Conservation (phyloP, 2,329 filamentous ascomycete species). For the Penicillium sp. region DNA sequence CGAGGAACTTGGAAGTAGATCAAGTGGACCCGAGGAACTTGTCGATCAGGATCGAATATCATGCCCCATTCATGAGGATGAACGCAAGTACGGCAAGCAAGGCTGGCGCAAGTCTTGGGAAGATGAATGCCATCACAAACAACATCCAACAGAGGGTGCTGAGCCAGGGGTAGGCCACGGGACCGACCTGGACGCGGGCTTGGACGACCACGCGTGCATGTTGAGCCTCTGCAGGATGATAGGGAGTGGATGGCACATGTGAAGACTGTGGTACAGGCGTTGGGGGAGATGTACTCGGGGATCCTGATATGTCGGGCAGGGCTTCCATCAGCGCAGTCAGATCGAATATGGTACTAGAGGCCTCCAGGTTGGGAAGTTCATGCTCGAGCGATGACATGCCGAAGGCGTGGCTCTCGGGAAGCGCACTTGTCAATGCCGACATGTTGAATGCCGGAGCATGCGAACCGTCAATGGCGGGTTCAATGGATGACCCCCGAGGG, state of each 20-base stretch:
- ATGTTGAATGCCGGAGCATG: not conserved
- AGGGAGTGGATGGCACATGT: not conserved
- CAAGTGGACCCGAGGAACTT: not conserved
- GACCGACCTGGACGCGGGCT: not conserved
- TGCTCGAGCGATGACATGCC: not conserved
- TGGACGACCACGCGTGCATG: not conserved
- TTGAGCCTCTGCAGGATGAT: not conserved
- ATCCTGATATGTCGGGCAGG: not conserved
- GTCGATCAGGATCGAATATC: not conserved
- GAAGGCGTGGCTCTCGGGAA: not conserved
- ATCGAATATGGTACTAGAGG: not conserved
- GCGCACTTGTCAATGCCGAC: not conserved
- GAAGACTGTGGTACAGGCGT: not conserved
- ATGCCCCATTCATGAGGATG: not conserved
- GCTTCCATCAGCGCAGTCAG: not conserved
- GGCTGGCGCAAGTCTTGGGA: not conserved
- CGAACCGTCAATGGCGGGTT: not conserved
- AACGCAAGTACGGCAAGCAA: not conserved
- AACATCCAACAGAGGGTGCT: not conserved
- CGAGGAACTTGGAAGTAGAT: too few species aligned
- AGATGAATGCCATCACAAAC: not conserved
- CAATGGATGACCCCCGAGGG: not conserved
- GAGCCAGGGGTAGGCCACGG: not conserved
- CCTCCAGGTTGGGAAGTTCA: not conserved
- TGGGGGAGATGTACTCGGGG: not conserved